phyloP scores from a whole-genome alignment of 352 stramenopile species.

The Pythium aquatile region DNA sequence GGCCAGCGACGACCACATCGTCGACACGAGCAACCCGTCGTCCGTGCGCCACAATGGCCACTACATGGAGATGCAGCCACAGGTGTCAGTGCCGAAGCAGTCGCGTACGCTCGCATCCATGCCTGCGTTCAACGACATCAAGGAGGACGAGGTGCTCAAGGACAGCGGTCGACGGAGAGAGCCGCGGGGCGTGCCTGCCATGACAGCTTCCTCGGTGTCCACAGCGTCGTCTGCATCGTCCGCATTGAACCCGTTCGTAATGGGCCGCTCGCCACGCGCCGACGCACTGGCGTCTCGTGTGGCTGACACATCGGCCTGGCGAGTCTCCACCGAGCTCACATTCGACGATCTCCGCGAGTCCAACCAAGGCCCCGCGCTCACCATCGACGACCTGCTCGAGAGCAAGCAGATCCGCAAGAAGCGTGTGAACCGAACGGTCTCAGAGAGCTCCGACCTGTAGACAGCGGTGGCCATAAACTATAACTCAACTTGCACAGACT shows the following conservation, averaged over 20 bases:
- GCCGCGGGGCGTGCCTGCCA: not conserved
- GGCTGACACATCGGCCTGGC: slow-evolving; percentile 16
- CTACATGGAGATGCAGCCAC: slow-evolving; percentile 29
- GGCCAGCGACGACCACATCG: slow-evolving; percentile 23
- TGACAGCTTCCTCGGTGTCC: not conserved
- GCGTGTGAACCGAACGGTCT: slow-evolving; percentile 5
- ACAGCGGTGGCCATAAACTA: not conserved
- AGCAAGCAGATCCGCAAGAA: slow-evolving; percentile 16
- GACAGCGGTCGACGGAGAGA: not conserved
- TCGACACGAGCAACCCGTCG: slow-evolving; percentile 24
- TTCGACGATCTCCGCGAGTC: slow-evolving; percentile 29
- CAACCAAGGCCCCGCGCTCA: slow-evolving; percentile 17
- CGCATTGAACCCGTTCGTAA: slow-evolving; percentile 11
- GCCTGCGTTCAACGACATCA: slow-evolving; percentile 30
- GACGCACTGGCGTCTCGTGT: not conserved
- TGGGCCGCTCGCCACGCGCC: not conserved
- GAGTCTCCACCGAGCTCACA: slow-evolving; percentile 24
- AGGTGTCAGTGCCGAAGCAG: not conserved
- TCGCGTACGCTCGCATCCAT: not conserved
- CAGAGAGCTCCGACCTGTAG: slow-evolving; percentile 8
- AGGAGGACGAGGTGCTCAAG: slow-evolving; percentile 20
- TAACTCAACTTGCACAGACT: not conserved
- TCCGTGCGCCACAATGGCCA: slow-evolving; percentile 29
- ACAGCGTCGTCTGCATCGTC: slow-evolving; percentile 2
- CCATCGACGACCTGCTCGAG: slow-evolving; percentile 28